Base-by-base conservation (phyloP, 805 yeast species). In the Jamesozyma lodderae region DNA sequence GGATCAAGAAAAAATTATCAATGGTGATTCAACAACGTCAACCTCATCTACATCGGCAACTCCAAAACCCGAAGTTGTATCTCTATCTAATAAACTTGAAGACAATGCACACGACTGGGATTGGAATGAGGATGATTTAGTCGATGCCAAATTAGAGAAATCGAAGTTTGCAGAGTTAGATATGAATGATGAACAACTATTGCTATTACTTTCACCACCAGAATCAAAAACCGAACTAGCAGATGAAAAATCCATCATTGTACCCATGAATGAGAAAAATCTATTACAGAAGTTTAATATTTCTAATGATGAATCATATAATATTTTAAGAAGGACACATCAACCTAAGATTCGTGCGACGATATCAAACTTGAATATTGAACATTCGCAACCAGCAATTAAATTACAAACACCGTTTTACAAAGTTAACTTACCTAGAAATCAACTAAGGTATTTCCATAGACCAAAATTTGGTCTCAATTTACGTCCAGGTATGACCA, bases 331-430 rank as follows among this genome's bases (percentile, higher is more conserved):
- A 53, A 82, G 78, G 41, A 88, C 86, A 52, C 87, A 88, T 57
- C 94, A 87, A 57, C 77, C 94, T 28, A 90, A 85, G 66, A 84
- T 90, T 26, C 78, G 98, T 58, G 77, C 95, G 2, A 94, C 94
- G 6, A 78, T 92, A 51, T 94, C 96, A 32, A 85, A 90, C 48
- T 68, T 92, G 45, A 79, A 75, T 36, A 87, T 92, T 45, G 97
- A 92, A 52, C 98, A 92, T 59, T 75, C 96, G 0, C 70, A 78
- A 49, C 95, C 95, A 1, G 96, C 98, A 0, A 53, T 77, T 20
- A 70, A 92, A 35, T 67, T 92, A 35, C 98, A 92, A 62, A 74
- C 87, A 0, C 98, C 98, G 2, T 87, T 76, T 61, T 92, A 86
- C 63, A 84, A 81, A 52, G 96, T 88, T 21, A 75, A 69, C 43